Percentiles rank a stretch among this genome's conserved stretches.
These are phyloP conservation scores for Ophiobolus disseminans DNA, from an alignment of 2,329 filamentous ascomycete species.

Conservation along the genomic window DNA sequence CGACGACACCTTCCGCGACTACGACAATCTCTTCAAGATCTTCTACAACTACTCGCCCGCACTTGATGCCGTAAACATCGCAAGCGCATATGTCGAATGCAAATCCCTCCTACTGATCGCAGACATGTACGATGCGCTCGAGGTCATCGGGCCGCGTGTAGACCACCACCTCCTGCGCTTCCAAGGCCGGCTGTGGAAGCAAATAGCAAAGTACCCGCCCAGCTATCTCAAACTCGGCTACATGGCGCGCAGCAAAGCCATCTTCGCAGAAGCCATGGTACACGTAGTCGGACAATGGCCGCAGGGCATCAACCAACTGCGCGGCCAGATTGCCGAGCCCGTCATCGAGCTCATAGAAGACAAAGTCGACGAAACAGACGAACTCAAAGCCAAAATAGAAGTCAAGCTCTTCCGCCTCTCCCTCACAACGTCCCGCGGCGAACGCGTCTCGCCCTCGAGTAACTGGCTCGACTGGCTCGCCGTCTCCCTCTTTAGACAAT, in stretches of 20 bases:
- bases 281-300: slow-evolving; percentile 97
- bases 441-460: slow-evolving; percentile 79
- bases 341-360: slow-evolving; percentile 93
- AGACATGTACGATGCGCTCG: slow-evolving; percentile 92
- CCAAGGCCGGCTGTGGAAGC: slow-evolving; percentile 88
- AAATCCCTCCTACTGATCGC: slow-evolving; percentile 86
- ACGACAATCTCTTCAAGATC: slow-evolving; percentile 93
- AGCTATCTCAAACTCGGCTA: slow-evolving; percentile 91
- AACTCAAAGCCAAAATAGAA: slow-evolving; percentile 80
- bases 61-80: slow-evolving; percentile 86
- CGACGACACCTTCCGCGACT: slow-evolving; percentile 83
- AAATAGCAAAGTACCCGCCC: slow-evolving; percentile 94
- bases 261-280: slow-evolving; percentile 80
- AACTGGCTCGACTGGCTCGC: slow-evolving; percentile 90
- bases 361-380: slow-evolving; percentile 90
- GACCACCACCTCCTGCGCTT: slow-evolving; percentile 95
- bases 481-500: slow-evolving; percentile 86
- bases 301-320: slow-evolving; percentile 76
- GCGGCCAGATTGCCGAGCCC: slow-evolving; percentile 70
- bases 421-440: slow-evolving; percentile 78
- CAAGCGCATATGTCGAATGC: slow-evolving; percentile 91
- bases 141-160: slow-evolving; percentile 85
- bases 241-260: slow-evolving; percentile 78
- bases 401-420: slow-evolving; percentile 81
- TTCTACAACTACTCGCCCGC: slow-evolving; percentile 92